Percentiles rank a stretch among this genome's conserved stretches.
These are phyloP conservation scores for Fomitiporia mediterranea DNA, from an alignment of 1,284 basidiomycete species.

Conservation along the genomic window DNA sequence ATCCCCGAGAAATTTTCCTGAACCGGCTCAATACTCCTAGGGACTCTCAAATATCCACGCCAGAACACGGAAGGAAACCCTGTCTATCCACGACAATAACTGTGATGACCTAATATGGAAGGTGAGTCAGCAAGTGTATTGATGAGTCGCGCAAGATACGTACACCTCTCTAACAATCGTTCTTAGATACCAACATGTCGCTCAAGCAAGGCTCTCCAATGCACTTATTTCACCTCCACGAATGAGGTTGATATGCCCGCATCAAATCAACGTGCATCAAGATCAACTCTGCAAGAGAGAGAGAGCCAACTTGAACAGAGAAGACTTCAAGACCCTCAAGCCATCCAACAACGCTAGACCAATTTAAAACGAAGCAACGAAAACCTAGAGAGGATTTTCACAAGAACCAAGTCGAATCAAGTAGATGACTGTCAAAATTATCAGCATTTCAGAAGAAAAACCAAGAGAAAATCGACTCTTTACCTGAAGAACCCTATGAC, in stretches of 20 bases:
- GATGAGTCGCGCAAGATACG: not conserved
- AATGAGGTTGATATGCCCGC: not conserved
- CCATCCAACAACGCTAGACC: too few species aligned
- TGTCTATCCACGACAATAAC: not conserved
- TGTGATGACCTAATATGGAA: constrained; percentile 9
- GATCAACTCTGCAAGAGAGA: not conserved
- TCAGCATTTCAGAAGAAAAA: too few species aligned
- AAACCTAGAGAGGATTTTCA: too few species aligned
- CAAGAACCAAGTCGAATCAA: too few species aligned
- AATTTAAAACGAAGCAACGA: too few species aligned
- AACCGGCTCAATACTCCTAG: too few species aligned
- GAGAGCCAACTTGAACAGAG: too few species aligned
- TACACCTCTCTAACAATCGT: not conserved
- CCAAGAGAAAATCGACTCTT: too few species aligned
- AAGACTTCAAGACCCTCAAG: too few species aligned
- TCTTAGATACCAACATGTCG: constrained; percentile 6
- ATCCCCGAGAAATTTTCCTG: too few species aligned
- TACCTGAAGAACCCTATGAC: too few species aligned
- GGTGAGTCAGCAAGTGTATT: constrained; percentile 2
- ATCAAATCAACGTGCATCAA: not conserved
- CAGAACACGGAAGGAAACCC: not conserved
- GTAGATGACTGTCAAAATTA: too few species aligned
- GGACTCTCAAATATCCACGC: not conserved
- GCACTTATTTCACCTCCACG: not conserved
- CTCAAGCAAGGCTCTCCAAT: not conserved